Evolutionary conservation across 108 stramenopile genomes (phyloP), one percentile per base, ranked within the genome.

Genomic region (Cyclotella cryptica): DNA sequence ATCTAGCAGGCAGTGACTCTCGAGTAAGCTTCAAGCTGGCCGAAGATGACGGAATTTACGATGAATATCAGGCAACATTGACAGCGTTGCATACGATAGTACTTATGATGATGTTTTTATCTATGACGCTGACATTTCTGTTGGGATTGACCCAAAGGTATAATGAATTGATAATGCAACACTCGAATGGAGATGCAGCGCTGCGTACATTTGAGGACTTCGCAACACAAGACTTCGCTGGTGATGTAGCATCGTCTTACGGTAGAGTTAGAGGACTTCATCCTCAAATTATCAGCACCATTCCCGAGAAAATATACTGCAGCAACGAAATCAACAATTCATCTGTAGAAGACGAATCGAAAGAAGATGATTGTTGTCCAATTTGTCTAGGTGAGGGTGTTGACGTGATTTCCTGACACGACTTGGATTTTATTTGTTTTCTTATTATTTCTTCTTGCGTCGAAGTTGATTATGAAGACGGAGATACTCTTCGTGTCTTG

Each of bases 401-500:
- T 19, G 30, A 41, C 35, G 39, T 18, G 61, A 26, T 7, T 27
- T 58, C 5, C 22, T 58, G 4, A 26, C 17, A 1, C 4, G 35
- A 13, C 46, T 22, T 62, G 19, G n/a, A 6, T 6, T 47, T 1
- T 24, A 35, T 46, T 22, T 46, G 1, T 15, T 47, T 44, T n/a
- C 22, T 15, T 19, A 13, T 11, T 3, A 21, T 4, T 28, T 12
- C 24, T 5, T 1, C 3, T 44, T 47, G 5, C 15, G 11, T 47
- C 17, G 3, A 6, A 68, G 78, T 78, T 1, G 89, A 90, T 10
- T 90, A 88, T 74, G 69, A 84, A 70, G 85, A 88, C 18, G 87
- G 83, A 1, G 88, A 90, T 46, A 44, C 69, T 53, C 61, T 90
- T 55, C 85, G 89, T 39, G 84, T 83, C 14, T 55, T 90, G 15